Evolutionary conservation across 2,329 filamentous ascomycete species (phyloP).

Genomic region (Stagonosporopsis tanaceti): DNA sequence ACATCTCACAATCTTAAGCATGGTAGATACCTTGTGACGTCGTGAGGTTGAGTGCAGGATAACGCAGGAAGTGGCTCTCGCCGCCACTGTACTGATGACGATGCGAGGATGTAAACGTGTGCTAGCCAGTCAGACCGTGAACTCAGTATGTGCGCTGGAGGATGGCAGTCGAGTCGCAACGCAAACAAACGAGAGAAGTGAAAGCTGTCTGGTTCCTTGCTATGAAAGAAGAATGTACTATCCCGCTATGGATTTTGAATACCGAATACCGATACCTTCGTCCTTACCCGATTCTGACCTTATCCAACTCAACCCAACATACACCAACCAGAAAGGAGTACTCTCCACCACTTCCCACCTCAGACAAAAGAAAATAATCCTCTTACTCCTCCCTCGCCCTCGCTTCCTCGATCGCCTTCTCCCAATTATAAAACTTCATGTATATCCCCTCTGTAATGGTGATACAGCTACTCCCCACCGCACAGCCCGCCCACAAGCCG

Average conservation of each 20-base stretch:
- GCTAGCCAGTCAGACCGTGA: no score
- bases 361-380: background rate
- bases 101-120: no score
- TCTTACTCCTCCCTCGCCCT: slow-evolving; percentile 39
- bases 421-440: slow-evolving; percentile 43
- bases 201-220: background rate
- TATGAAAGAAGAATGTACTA: background rate
- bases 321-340: background rate
- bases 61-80: no score
- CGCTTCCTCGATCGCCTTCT: slow-evolving; percentile 42
- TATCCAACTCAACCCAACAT: background rate
- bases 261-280: background rate
- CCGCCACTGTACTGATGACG: no score
- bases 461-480: slow-evolving; percentile 44
- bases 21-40: no score
- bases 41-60: no score
- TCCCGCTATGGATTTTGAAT: background rate
- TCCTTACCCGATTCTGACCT: background rate
- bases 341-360: background rate
- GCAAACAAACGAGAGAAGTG: background rate
- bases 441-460: slow-evolving; percentile 45
- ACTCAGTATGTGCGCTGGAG: no score
- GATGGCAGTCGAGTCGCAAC: no score
- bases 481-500: slow-evolving; percentile 50
- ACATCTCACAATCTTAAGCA: no score